These are phyloP conservation scores for Dothistroma septosporum DNA, from an alignment of 2,329 filamentous ascomycete species.

Conservation along the genomic window DNA sequence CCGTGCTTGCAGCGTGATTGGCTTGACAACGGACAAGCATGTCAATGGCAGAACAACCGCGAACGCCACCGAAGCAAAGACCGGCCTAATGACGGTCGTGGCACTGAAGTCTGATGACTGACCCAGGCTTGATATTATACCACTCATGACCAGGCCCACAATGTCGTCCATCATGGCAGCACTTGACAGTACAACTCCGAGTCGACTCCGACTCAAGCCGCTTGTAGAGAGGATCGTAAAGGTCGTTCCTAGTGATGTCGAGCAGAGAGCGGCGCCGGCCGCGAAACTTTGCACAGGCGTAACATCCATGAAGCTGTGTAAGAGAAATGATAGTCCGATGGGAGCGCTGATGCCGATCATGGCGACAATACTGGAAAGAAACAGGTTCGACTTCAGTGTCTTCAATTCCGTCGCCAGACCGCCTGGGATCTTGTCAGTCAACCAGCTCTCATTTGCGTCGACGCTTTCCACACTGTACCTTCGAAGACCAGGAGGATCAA, in stretches of 20 bases:
- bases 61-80: constrained; percentile 52
- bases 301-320: constrained; percentile 50
- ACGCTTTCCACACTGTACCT: constrained; percentile 43
- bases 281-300: constrained; percentile 62
- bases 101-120: constrained; percentile 35
- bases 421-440: constrained; percentile 37
- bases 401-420: constrained; percentile 55
- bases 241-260: constrained; percentile 69
- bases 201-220: constrained; percentile 49
- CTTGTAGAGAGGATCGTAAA: constrained; percentile 63
- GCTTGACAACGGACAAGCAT: constrained; percentile 46
- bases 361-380: constrained; percentile 60
- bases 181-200: constrained; percentile 62
- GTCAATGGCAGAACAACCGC: constrained; percentile 46
- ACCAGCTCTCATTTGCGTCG: background rate
- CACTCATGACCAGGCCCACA: constrained; percentile 70
- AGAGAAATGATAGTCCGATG: constrained; percentile 61
- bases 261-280: constrained; percentile 68
- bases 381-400: constrained; percentile 56
- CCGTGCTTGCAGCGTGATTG: constrained; percentile 33
- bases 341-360: constrained; percentile 61
- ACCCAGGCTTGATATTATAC: constrained; percentile 67
- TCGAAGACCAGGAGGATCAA: constrained; percentile 70
- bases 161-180: constrained; percentile 83
- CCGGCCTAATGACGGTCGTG: constrained; percentile 47